Evolutionary conservation across 1,139 yeast species (phyloP), one percentile per base, ranked within the genome.

Genomic region (Fermentozyma sake): DNA sequence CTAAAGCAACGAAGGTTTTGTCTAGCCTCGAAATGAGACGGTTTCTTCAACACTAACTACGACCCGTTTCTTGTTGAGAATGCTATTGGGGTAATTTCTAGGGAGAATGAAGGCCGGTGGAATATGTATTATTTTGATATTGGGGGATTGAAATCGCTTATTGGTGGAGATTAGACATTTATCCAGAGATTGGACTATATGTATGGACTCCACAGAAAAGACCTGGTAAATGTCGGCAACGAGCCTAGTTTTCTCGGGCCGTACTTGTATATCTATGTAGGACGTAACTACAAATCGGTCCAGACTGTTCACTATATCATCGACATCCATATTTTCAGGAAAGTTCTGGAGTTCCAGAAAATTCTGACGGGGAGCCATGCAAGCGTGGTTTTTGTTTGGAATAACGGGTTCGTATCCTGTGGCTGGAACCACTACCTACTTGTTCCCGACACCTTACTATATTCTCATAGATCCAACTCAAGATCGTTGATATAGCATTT

Each of bases 331-430:
- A 60, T 58, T 33, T 39, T 44, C 16, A 32, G 42, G 1, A 57
- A 55, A 3, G 33, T 45, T 5, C 32, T 32, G 62, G 58, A 2
- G 34, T 61, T 16, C 66, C 67, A 4, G 68, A 65, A 2, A 61
- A 61, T 33, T 57, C 66, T 1, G 67, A 61, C 37, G 60, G 13
- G 68, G 68, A 9, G 61, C 68, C 6, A 57, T 61, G 63, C 65
- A 59, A 31, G 51, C 60, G 2, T 61, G 66, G 64, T 34, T 57
- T 10, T 48, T 59, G 22, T 59, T 58, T 41, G 57, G 49, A 5
- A 32, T 61, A 28, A 37, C 55, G 20, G 68, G 68, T 1, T 30
- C 61, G 14, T 61, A 60, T 32, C 68, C 67, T 5, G 48, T 59
- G 13, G 43, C 66, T 12, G 65, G 65, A 2, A 58, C 67, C 2